These are phyloP conservation scores for Boletus vinaceobasis DNA, from an alignment of 768 basidiomycete genomes.

Conservation along the genomic window DNA sequence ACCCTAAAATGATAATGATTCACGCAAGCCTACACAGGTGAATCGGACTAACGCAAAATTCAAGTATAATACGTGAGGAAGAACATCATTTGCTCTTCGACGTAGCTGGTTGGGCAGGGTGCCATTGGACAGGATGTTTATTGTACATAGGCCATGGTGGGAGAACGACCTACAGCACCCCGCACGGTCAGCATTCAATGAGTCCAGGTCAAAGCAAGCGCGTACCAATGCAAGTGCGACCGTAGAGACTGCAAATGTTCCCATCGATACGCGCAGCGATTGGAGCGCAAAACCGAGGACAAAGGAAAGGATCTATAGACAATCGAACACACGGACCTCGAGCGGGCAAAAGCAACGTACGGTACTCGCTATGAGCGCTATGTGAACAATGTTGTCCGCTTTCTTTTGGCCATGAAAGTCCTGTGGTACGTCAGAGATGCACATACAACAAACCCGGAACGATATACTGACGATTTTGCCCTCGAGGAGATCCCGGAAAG, in stretches of 20 bases:
- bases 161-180: constrained; percentile 44
- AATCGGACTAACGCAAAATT: neutral
- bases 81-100: constrained; percentile 22
- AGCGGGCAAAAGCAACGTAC: constrained; percentile 14
- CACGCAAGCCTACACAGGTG: neutral
- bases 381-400: constrained; percentile 22
- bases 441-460: neutral
- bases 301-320: constrained; percentile 29
- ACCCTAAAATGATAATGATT: neutral
- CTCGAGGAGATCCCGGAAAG: constrained; percentile 26
- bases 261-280: constrained; percentile 26
- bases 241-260: constrained; percentile 20
- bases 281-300: constrained; percentile 28
- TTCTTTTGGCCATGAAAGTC: constrained; percentile 33
- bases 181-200: neutral
- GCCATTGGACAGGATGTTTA: constrained; percentile 22
- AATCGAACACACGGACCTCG: neutral
- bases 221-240: constrained; percentile 22
- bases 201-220: too few relatives aligned
- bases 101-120: constrained; percentile 15
- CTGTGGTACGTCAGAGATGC: constrained; percentile 14
- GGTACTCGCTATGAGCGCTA: constrained; percentile 21
- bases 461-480: constrained; percentile 28
- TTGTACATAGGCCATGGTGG: constrained; percentile 63
- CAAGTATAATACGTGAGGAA: neutral